Base-by-base conservation (phyloP, 2,329 filamentous ascomycete genomes). In the Colletotrichum truncatum region DNA sequence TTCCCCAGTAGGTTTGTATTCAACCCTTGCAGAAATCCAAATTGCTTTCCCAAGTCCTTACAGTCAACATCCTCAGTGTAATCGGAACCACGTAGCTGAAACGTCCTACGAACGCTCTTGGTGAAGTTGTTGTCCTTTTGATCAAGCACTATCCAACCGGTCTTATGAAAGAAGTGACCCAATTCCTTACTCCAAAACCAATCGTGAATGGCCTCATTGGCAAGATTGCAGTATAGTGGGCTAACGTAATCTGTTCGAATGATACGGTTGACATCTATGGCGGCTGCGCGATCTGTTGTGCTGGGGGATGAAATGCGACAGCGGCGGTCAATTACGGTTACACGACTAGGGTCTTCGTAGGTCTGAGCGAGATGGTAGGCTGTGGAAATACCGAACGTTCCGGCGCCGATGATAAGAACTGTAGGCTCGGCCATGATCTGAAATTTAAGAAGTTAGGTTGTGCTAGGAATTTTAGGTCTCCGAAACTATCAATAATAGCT, bases 361-460 rank as follows among this genome's bases (percentile, higher is more conserved):
- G 18, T 54, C 14, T 67, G 54, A 4, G 72, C 69, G 2, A 85
- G 77, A 56, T 85, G 79, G 67, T 84, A 83, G 2, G 84, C 84
- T 0, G 82, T 84, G 26, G 78, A 82, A 23, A 78, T 78, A 39
- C 83, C 84, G 63, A 85, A 85, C 18, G 82, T 80, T 28, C 84
- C 84, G 6, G 79, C 81, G 16, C 84, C 84, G 39, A 86, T 70
- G 45, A 86, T 84, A 38, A 86, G 74, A 41, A 64, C 53, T 1
- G 53, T 58, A 2, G 60, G 45, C 16, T 64, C 60, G 25, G 16
- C 21, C 59, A 63, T 63, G 16, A 12, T 21, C 25, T 9, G 34
- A 38, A 38, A 5, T 9, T 38, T 8, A 18, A 41, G 8, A 41
- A 21, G 7, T 21, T n/a, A 41, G n/a, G 16, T 41, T 11, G 16